Percentiles rank a stretch among this genome's conserved stretches.
Conservation (phyloP, 495 filamentous ascomycete genomes). For the Cryomyces antarcticus region DNA sequence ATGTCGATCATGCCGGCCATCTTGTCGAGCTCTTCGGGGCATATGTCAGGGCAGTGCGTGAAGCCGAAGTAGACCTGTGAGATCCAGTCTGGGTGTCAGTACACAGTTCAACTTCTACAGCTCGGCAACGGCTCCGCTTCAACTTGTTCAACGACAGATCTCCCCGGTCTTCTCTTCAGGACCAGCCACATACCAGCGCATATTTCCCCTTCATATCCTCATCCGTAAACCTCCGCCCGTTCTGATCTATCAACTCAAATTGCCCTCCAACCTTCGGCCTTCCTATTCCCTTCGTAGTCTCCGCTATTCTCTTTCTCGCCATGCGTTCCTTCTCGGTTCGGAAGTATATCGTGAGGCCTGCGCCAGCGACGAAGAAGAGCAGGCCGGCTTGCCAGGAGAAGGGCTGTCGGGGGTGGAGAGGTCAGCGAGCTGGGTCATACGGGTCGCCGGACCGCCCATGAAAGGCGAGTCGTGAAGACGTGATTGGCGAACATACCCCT, state of each 20-base stretch:
- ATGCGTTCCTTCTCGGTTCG: conserved; percentile 74
- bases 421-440: neutral
- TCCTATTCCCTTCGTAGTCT: conserved; percentile 81
- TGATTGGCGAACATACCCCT: conserved; percentile 5
- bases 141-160: neutral
- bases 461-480: conserved; percentile 1
- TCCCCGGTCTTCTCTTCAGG: neutral
- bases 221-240: conserved; percentile 55
- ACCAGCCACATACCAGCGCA: conserved; percentile 29
- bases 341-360: conserved; percentile 71
- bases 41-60: conserved; percentile 96
- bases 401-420: conserved; percentile 27
- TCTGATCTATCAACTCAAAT: conserved; percentile 63
- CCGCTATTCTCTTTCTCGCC: conserved; percentile 65
- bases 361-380: conserved; percentile 63
- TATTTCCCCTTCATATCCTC: conserved; percentile 73
- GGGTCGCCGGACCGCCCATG: neutral
- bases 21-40: conserved; percentile 96
- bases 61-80: conserved; percentile 86
- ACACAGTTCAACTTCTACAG: neutral
- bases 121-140: no score
- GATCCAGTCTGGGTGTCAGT: neutral
- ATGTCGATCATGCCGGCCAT: conserved; percentile 86
- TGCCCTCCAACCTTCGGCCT: conserved; percentile 79
- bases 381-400: conserved; percentile 81